Percentiles rank a stretch among this genome's conserved stretches.
Evolutionary conservation across 495 filamentous ascomycete genomes (phyloP).

Genomic region (Talaromyces liani): DNA sequence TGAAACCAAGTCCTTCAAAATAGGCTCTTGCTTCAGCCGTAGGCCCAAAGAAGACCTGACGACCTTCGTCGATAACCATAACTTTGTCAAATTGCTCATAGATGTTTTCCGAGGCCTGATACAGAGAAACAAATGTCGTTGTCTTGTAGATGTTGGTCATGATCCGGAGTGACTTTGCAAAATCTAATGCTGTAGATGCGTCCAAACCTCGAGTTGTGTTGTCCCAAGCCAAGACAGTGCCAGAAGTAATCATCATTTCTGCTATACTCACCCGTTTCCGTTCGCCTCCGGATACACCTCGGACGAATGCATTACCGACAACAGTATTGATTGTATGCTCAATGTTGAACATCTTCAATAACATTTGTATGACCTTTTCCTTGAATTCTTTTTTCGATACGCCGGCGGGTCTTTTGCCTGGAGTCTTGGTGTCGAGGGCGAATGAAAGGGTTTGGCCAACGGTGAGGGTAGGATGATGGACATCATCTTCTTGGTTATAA

Average conservation of each 20-base stretch:
- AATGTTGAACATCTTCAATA: conserved; percentile 86
- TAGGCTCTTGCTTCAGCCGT: conserved; percentile 61
- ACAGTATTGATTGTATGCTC: conserved; percentile 75
- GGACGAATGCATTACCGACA: conserved; percentile 72
- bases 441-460: conserved; percentile 80
- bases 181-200: conserved; percentile 71
- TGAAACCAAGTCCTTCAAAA: conserved; percentile 76
- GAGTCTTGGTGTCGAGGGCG: conserved; percentile 73
- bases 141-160: conserved; percentile 74
- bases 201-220: conserved; percentile 81
- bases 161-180: conserved; percentile 62
- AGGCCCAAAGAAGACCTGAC: conserved; percentile 75
- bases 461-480: conserved; percentile 74
- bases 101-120: conserved; percentile 79
- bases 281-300: conserved; percentile 83
- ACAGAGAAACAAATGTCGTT: conserved; percentile 72
- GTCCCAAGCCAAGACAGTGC: conserved; percentile 70
- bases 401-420: conserved; percentile 61
- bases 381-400: conserved; percentile 63
- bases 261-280: conserved; percentile 53
- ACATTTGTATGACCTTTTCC: conserved; percentile 56
- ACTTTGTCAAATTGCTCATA: conserved; percentile 87
- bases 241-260: conserved; percentile 63
- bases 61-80: conserved; percentile 70
- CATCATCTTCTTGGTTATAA: conserved; percentile 81